These are phyloP conservation scores for Colletotrichum siamense DNA, from an alignment of 2,329 filamentous ascomycete genomes.

Conservation along the genomic window DNA sequence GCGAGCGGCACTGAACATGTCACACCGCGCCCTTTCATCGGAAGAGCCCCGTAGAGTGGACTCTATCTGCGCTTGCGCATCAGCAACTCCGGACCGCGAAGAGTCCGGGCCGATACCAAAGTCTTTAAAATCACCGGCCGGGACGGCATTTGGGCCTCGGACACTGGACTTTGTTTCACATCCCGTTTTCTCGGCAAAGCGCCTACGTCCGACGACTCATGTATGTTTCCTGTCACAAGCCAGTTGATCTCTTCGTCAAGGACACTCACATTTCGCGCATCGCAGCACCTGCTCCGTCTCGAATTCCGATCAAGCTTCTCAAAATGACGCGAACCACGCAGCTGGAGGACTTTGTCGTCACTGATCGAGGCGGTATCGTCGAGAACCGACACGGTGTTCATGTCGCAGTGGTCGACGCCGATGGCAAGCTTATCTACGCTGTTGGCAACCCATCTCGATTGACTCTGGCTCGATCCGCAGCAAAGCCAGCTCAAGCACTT, in stretches of 20 bases:
- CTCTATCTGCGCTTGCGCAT: background rate
- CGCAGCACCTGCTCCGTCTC: background rate
- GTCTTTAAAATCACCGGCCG: background rate
- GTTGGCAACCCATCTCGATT: slow-evolving; percentile 45
- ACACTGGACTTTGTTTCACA: background rate
- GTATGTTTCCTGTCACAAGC: background rate
- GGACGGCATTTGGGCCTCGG: background rate
- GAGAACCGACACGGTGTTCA: slow-evolving; percentile 51
- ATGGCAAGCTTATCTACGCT: slow-evolving; percentile 40
- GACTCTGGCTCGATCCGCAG: slow-evolving; percentile 49
- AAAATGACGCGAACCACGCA: background rate
- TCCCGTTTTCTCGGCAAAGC: background rate
- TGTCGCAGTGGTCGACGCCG: slow-evolving; percentile 42
- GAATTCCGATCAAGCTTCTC: background rate
- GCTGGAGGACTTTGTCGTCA: slow-evolving; percentile 36
- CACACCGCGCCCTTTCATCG: background rate
- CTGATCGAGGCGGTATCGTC: slow-evolving; percentile 41
- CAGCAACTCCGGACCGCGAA: background rate
- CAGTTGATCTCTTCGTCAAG: background rate
- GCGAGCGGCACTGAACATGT: background rate
- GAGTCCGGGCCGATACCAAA: background rate
- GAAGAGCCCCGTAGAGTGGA: background rate
- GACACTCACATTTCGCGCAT: background rate
- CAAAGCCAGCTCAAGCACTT: slow-evolving; percentile 51
- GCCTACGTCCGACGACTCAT: background rate